Percentiles rank a stretch among this genome's conserved stretches.
Evolutionary conservation across 2,329 filamentous ascomycete genomes (phyloP).

Genomic region (Aureobasidium leucospermi): DNA sequence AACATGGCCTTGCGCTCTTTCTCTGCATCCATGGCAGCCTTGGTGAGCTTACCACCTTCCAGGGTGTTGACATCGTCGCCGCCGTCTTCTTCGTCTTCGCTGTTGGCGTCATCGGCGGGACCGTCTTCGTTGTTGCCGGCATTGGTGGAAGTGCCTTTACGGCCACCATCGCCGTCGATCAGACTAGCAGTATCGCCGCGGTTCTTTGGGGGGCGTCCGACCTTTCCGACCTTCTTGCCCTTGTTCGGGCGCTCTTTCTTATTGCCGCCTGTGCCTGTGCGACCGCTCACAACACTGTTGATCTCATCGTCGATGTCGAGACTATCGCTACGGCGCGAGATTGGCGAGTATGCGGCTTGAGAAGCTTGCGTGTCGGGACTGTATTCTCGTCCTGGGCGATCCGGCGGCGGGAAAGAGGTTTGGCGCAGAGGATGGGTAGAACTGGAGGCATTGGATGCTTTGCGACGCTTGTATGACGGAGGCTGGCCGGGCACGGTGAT

Average conservation of each 20-base stretch:
- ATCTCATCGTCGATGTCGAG: constrained; percentile 29
- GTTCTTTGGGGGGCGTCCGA: constrained; percentile 12
- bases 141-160: constrained; percentile 12
- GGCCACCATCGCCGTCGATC: constrained; percentile 14
- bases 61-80: constrained; percentile 53
- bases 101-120: constrained; percentile 37
- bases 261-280: not conserved
- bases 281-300: constrained; percentile 23
- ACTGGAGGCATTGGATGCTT: constrained; percentile 55
- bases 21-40: constrained; percentile 57
- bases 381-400: constrained; percentile 26
- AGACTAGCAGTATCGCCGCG: constrained; percentile 12
- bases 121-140: constrained; percentile 36
- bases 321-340: constrained; percentile 16
- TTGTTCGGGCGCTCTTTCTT: constrained; percentile 33
- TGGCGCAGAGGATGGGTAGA: constrained; percentile 66
- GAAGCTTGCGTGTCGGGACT: constrained; percentile 15
- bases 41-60: constrained; percentile 44
- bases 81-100: constrained; percentile 45
- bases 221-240: constrained; percentile 19
- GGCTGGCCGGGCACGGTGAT: constrained; percentile 44
- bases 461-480: constrained; percentile 55
- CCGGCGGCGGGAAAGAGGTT: constrained; percentile 65
- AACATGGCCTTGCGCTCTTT: constrained; percentile 58
- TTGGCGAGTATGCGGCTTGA: constrained; percentile 13